Percentiles rank a stretch among this genome's conserved stretches.
phyloP scores from a whole-genome alignment of 148 eudicot species.

The Vaccinium vitisidaea region DNA sequence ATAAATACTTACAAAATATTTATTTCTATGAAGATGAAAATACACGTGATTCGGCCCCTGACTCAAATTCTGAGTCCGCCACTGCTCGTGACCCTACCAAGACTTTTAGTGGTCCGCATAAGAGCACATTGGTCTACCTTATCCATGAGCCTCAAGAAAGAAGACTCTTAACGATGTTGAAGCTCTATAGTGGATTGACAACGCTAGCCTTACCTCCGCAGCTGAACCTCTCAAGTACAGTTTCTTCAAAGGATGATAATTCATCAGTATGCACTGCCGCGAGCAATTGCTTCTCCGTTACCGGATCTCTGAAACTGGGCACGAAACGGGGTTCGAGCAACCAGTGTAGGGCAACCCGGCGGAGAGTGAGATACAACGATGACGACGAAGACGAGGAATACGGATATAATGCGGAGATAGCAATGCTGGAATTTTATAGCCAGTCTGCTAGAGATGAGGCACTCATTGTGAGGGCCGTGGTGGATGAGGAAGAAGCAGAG shows the following conservation, averaged over 20 bases:
- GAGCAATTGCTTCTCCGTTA: not conserved
- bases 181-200: constrained; percentile 1
- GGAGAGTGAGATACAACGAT: constrained; percentile 41
- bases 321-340: not conserved
- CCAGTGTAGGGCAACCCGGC: constrained; percentile 40
- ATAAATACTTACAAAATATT: no score
- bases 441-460: constrained; percentile 56
- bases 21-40: no score
- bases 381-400: constrained; percentile 33
- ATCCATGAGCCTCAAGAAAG: not conserved
- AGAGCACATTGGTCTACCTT: not conserved
- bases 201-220: not conserved
- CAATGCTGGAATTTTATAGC: constrained; percentile 59
- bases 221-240: not conserved
- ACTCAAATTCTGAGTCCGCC: no score
- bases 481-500: constrained; percentile 59
- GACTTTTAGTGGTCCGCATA: not conserved
- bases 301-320: constrained; percentile 2
- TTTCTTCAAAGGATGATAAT: not conserved
- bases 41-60: no score
- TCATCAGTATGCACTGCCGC: not conserved
- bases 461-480: constrained; percentile 57
- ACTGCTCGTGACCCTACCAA: not conserved
- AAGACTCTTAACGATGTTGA: not conserved
- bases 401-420: constrained; percentile 62